Evolutionary conservation across 2,329 filamentous ascomycete species (phyloP), one percentile per base, ranked within the genome.

Genomic region (Stachybotrys chlorohalonatus): DNA sequence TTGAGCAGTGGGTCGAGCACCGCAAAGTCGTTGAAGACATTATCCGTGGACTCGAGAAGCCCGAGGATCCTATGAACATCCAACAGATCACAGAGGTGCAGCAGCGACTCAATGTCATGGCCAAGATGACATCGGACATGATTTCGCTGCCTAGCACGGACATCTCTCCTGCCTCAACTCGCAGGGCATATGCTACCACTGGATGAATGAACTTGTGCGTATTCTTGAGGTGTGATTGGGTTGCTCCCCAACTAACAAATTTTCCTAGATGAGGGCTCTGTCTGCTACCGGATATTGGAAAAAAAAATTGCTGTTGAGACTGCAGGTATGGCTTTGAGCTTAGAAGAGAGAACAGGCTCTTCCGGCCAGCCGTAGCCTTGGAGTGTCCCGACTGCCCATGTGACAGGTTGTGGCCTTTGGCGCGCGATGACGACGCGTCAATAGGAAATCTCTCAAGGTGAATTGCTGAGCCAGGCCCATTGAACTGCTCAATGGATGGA

Each of bases 1-100:
- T 77, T 53, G 75, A 81, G 57, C 73, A 80, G 62, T 84, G 80
- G 81, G 71, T 80, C 63, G 79, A 84, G 59, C 82, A 86, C 70
- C 85, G 82, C 69, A 79, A 78, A 64, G 78, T 77, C 45, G 78
- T 90, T 52, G 79, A 86, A 61, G 76, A 75, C 57, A 80, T 87
- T 47, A 73, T 85, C 49, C 70, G 73, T 53, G 71, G 69, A 50
- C 74, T 80, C 56, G 67, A 63, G 60, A 74, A 76, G 63, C 79
- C 79, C 15, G 74, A 77, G 59, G 78, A 81, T 57, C 68, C 74
- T 53, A 74, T 80, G 57, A 80, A 78, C 58, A 68, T 82, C 57
- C 74, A 81, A 57, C 76, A 79, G 54, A 75, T 86, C 62, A 69
- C 67, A 56, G 73, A 75, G 55, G 75, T 80, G 52, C 75, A 79